Evolutionary conservation across 768 basidiomycete genomes (phyloP).

Genomic region (Lentinus tigrinus): DNA sequence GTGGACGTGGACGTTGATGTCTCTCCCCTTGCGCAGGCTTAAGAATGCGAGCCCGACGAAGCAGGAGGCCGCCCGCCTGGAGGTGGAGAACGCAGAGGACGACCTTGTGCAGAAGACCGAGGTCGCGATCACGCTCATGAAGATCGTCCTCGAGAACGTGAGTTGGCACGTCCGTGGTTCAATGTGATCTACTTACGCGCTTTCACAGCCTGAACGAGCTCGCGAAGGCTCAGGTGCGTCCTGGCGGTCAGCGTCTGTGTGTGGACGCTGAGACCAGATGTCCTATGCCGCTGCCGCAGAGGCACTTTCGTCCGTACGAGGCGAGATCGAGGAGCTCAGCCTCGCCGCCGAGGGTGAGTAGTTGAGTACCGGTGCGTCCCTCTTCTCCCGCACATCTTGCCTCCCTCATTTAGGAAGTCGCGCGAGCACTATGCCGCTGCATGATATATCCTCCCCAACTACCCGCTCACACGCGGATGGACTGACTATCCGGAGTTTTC

Average conservation of each 20-base stretch:
- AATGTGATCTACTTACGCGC: too few species aligned
- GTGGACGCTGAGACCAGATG: slow-evolving; percentile 21
- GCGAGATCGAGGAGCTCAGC: slow-evolving; percentile 90
- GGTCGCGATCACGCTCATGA: slow-evolving; percentile 94
- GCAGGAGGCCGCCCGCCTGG: slow-evolving; percentile 90
- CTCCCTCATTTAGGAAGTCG: slow-evolving; percentile 60
- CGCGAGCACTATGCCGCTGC: slow-evolving; percentile 67
- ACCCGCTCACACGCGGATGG: not conserved
- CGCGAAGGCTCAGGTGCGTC: slow-evolving; percentile 77
- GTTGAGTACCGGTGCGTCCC: slow-evolving; percentile 72
- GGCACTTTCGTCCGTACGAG: slow-evolving; percentile 76
- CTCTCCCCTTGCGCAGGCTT: slow-evolving; percentile 53
- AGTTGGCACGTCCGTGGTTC: too few species aligned
- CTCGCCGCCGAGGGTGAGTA: slow-evolving; percentile 94
- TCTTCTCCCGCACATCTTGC: slow-evolving; percentile 3
- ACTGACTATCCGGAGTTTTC: too few species aligned
- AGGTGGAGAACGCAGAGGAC: slow-evolving; percentile 92
- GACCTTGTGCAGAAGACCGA: slow-evolving; percentile 98
- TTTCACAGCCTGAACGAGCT: slow-evolving; percentile 83
- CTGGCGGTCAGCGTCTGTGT: not conserved
- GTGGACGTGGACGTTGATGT: not conserved
- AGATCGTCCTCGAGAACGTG: slow-evolving; percentile 97
- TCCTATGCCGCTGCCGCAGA: slow-evolving; percentile 80
- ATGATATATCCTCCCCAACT: not conserved
- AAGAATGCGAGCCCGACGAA: slow-evolving; percentile 73